A percentile compares a stretch with the other conserved stretches of the same genome.
Evolutionary conservation across 2,329 filamentous ascomycete species (phyloP).

Genomic region (Fusarium sp.): DNA sequence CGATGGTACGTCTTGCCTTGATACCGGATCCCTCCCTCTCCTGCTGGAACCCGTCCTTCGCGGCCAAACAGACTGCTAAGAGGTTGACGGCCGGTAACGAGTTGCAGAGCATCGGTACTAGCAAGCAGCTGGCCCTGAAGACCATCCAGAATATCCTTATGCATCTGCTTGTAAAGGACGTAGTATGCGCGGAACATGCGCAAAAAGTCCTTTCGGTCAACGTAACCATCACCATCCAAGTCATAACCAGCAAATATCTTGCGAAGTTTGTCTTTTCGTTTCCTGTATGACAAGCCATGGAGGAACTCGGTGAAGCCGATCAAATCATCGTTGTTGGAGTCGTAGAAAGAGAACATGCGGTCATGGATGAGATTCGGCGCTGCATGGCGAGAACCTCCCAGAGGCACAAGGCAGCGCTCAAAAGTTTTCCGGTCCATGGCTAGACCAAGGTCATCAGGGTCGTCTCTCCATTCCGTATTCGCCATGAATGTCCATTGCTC

Average conservation of each 20-base stretch:
- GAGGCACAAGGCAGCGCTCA: slow-evolving; percentile 86
- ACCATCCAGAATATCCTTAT: slow-evolving; percentile 79
- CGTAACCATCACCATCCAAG: slow-evolving; percentile 84
- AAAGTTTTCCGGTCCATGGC: slow-evolving; percentile 95
- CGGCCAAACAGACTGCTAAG: slow-evolving; percentile 78
- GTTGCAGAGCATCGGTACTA: slow-evolving; percentile 76
- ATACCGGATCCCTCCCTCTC: slow-evolving; percentile 63
- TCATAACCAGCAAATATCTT: slow-evolving; percentile 91
- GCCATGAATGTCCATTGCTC: slow-evolving; percentile 97
- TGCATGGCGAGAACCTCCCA: slow-evolving; percentile 78
- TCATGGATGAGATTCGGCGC: slow-evolving; percentile 92
- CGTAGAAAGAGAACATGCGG: slow-evolving; percentile 96
- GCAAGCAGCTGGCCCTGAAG: slow-evolving; percentile 80
- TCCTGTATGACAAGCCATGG: slow-evolving; percentile 76
- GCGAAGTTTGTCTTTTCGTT: slow-evolving; percentile 71
- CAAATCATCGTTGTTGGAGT: slow-evolving; percentile 84
- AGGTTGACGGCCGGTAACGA: slow-evolving; percentile 77
- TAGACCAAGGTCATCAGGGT: slow-evolving; percentile 77
- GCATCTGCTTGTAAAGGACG: slow-evolving; percentile 86
- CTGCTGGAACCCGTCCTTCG: slow-evolving; percentile 70
- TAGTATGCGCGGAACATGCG: slow-evolving; percentile 94
- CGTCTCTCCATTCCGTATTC: slow-evolving; percentile 80
- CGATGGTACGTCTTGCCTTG: slow-evolving; percentile 71
- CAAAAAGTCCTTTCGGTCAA: slow-evolving; percentile 85
- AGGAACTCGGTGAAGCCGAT: slow-evolving; percentile 95